Conservation (phyloP, 2,329 filamentous ascomycete genomes). For the Colletotrichum lini region DNA sequence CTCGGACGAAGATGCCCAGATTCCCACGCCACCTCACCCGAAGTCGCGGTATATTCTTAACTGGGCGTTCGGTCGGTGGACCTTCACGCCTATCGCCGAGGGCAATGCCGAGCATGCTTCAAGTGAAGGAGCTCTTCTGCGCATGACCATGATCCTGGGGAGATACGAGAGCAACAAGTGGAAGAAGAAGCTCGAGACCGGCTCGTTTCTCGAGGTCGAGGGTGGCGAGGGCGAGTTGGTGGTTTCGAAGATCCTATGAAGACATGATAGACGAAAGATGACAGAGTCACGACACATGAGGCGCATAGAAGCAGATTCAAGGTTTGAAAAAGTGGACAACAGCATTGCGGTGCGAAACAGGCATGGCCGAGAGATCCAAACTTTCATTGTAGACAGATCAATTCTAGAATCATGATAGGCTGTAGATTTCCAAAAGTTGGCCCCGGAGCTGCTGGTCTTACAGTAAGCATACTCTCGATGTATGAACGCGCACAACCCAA, state of each 20-base stretch:
- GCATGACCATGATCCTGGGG: slow-evolving; percentile 83
- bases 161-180: slow-evolving; percentile 82
- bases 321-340: background rate
- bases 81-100: slow-evolving; percentile 75
- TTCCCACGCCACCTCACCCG: slow-evolving; percentile 48
- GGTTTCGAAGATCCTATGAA: slow-evolving; percentile 65
- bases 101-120: slow-evolving; percentile 66
- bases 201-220: slow-evolving; percentile 67
- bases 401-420: background rate
- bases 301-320: background rate
- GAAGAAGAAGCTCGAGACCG: slow-evolving; percentile 79
- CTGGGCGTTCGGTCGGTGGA: slow-evolving; percentile 98
- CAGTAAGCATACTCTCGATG: background rate
- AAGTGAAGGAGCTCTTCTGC: slow-evolving; percentile 68
- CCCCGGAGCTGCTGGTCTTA: background rate
- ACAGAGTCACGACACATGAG: slow-evolving; percentile 35
- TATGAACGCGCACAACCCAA: background rate
- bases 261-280: slow-evolving; percentile 42
- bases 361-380: background rate
- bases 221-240: slow-evolving; percentile 63
- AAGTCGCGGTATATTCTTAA: slow-evolving; percentile 86
- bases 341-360: background rate
- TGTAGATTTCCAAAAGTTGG: background rate
- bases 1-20: slow-evolving; percentile 64
- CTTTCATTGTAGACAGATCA: background rate